A percentile compares a stretch with the other conserved stretches of the same genome.
phyloP scores from a whole-genome alignment of 805 yeast species.

The Grigorovia humatica region DNA sequence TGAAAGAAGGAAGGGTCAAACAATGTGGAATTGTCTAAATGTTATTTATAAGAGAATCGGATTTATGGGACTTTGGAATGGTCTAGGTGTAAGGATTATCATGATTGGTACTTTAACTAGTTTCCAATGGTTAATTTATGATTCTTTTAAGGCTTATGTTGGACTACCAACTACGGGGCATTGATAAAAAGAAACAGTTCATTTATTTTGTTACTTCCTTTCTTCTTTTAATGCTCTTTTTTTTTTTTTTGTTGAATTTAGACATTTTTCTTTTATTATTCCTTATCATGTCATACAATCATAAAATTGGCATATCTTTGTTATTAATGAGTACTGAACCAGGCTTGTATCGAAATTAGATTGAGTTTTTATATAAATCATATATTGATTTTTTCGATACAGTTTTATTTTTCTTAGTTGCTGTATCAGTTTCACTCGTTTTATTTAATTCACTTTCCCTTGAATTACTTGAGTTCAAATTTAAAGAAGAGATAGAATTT shows the following conservation, averaged over 20 bases:
- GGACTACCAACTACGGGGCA: conserved; percentile 94
- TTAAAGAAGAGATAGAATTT: background rate
- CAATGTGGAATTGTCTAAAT: conserved; percentile 52
- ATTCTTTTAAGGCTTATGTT: conserved; percentile 86
- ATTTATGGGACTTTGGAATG: conserved; percentile 88
- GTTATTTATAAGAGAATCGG: conserved; percentile 78
- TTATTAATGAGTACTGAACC: no score
- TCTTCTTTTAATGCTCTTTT: background rate
- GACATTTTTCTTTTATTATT: no score
- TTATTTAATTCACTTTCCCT: background rate
- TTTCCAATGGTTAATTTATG: conserved; percentile 93
- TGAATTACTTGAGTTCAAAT: background rate
- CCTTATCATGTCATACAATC: no score
- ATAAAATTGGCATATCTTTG: no score
- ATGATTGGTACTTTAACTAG: conserved; percentile 98
- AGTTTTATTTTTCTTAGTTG: conserved; percentile 4
- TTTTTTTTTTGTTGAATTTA: no score
- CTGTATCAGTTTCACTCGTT: background rate
- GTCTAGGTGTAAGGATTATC: conserved; percentile 83
- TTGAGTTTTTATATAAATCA: background rate
- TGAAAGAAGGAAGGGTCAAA: conserved; percentile 52
- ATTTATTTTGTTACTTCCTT: background rate
- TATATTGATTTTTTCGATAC: background rate
- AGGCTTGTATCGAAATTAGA: no score
- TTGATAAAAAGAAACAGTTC: background rate